phyloP scores from a whole-genome alignment of 1,284 basidiomycete genomes.

The Peniophora sp. region DNA sequence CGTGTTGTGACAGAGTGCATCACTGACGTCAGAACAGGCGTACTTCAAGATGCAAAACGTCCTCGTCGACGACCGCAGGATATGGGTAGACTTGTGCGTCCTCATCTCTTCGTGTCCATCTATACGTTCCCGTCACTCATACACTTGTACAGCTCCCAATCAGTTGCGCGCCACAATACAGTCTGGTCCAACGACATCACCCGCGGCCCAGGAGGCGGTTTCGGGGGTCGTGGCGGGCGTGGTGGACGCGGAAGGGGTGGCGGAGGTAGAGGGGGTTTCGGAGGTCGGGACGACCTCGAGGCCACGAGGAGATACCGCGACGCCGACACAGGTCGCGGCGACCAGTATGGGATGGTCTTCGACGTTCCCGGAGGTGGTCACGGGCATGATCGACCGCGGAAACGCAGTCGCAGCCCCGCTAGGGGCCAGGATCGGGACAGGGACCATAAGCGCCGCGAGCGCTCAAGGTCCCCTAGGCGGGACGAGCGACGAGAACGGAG shows the following conservation, averaged over 20 bases:
- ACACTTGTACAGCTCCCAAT: conserved; percentile 65
- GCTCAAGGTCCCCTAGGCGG: conserved; percentile 2
- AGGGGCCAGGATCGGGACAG: conserved; percentile 9
- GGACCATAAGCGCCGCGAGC: conserved; percentile 7
- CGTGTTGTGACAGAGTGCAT: not conserved
- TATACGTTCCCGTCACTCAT: conserved; percentile 13
- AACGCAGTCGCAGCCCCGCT: conserved; percentile 12
- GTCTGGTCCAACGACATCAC: conserved; percentile 70
- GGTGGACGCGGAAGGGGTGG: conserved; percentile 10
- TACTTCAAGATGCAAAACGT: conserved; percentile 99
- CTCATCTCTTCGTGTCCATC: not conserved
- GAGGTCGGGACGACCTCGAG: conserved; percentile 66
- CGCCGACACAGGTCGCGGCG: conserved; percentile 23
- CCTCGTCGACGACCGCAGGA: conserved; percentile 94
- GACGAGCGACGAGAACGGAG: conserved; percentile 2
- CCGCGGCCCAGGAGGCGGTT: conserved; percentile 35
- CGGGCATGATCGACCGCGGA: conserved; percentile 13
- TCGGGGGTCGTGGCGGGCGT: conserved; percentile 23
- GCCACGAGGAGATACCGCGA: conserved; percentile 58
- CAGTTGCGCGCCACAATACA: conserved; percentile 71
- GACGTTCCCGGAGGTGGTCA: conserved; percentile 36
- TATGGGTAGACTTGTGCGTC: conserved; percentile 94
- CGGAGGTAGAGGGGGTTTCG: conserved; percentile 39
- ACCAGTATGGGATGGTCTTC: conserved; percentile 68
- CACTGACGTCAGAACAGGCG: conserved; percentile 43